Percentiles rank a stretch among this genome's conserved stretches.
Evolutionary conservation across 768 basidiomycete genomes (phyloP).

Genomic region (Lentinula lateritia): DNA sequence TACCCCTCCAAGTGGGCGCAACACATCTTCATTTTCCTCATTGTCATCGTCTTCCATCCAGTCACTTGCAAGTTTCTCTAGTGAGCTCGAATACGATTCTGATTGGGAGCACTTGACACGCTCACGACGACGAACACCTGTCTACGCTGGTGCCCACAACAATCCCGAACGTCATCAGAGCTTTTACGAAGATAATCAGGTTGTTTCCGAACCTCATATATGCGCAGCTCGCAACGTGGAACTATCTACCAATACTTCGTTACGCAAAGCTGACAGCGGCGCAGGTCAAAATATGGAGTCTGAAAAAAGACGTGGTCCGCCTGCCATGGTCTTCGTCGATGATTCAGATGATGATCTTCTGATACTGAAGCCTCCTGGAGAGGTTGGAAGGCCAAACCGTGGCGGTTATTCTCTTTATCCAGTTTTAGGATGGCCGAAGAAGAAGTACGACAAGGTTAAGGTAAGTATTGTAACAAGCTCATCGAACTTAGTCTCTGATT

Average conservation of each 20-base stretch:
- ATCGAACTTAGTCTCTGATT: background rate
- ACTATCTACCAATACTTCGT: background rate
- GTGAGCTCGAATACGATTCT: background rate
- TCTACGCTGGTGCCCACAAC: background rate
- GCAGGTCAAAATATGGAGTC: background rate
- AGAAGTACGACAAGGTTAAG: conserved; percentile 11
- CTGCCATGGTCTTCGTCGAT: background rate
- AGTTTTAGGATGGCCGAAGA: conserved; percentile 9
- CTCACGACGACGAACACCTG: background rate
- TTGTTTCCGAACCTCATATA: too few relatives aligned
- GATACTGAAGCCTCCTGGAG: conserved; percentile 13
- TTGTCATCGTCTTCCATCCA: background rate
- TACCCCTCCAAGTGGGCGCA: background rate
- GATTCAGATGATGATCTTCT: background rate
- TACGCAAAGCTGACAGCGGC: background rate
- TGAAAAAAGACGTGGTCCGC: background rate
- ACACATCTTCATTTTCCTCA: background rate
- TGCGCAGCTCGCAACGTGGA: too few relatives aligned
- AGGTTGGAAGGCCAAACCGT: conserved; percentile 3
- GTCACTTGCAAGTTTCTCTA: background rate
- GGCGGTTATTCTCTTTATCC: conserved; percentile 12
- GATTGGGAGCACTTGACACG: background rate
- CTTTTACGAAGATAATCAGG: background rate
- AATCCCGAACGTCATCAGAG: background rate
- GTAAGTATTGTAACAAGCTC: background rate